Conservation (phyloP, 2,329 filamentous ascomycete genomes). For the Claviceps fusiformis region DNA sequence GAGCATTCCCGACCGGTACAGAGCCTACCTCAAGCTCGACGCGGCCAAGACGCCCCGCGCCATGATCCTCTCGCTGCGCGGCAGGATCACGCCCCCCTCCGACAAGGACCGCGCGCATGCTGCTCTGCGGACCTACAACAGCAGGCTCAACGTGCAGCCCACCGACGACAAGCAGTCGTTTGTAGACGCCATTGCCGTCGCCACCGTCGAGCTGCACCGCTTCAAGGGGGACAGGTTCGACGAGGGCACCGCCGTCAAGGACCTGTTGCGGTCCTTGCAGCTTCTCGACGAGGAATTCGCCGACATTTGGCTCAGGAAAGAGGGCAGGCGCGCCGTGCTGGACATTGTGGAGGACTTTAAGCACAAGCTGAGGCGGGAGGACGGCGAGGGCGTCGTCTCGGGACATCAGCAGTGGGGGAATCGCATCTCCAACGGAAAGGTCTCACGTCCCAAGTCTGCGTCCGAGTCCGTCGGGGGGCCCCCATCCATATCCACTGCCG, state of each 20-base stretch:
- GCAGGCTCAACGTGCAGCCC: conserved; percentile 1
- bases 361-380: background rate
- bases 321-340: background rate
- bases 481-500: background rate
- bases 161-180: conserved; percentile 3
- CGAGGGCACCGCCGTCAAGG: conserved; percentile 1
- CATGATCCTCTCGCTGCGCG: conserved; percentile 3
- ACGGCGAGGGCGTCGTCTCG: background rate
- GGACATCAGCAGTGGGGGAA: too few species aligned
- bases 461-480: background rate
- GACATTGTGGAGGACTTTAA: conserved; percentile 7
- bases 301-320: background rate
- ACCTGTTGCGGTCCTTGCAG: conserved; percentile 1
- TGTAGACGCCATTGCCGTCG: conserved; percentile 4
- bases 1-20: conserved; percentile 4
- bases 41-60: conserved; percentile 5
- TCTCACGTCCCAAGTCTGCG: too few species aligned
- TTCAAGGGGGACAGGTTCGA: conserved; percentile 1
- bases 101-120: conserved; percentile 1
- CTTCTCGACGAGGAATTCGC: conserved; percentile 3
- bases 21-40: conserved; percentile 5
- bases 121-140: background rate
- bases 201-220: conserved; percentile 4
- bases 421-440: background rate
- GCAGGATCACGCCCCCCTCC: background rate